phyloP scores from a whole-genome alignment of 495 filamentous ascomycete species.

The Halenospora varia region DNA sequence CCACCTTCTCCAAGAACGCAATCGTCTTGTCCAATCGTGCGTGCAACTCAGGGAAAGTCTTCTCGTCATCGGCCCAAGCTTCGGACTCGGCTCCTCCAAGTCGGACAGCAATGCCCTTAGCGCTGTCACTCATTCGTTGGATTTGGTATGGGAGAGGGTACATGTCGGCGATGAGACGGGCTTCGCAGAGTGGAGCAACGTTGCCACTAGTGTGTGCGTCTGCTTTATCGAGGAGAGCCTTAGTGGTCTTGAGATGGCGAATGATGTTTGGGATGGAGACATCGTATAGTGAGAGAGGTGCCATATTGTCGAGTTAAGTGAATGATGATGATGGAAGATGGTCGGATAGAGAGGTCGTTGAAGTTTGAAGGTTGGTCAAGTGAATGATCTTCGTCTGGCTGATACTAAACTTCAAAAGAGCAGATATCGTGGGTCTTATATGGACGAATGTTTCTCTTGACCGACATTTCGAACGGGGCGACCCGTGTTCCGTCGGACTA shows the following conservation, averaged over 20 bases:
- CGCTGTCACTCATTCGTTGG: conserved; percentile 27
- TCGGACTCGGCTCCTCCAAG: conserved; percentile 25
- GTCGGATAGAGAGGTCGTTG: background rate
- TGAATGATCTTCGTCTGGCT: background rate
- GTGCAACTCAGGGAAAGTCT: conserved; percentile 36
- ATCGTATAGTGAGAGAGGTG: conserved; percentile 25
- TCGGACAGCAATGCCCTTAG: conserved; percentile 30
- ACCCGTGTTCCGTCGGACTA: background rate
- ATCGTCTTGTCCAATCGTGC: conserved; percentile 35
- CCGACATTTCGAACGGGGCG: background rate
- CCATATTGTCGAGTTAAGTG: background rate
- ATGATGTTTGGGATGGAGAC: conserved; percentile 22
- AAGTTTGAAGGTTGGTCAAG: background rate
- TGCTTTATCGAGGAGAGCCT: conserved; percentile 18
- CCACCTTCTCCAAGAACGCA: conserved; percentile 30
- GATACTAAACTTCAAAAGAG: background rate
- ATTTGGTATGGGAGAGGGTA: conserved; percentile 39
- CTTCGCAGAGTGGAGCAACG: conserved; percentile 1
- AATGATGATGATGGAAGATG: background rate
- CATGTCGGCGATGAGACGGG: conserved; percentile 35
- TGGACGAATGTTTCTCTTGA: background rate
- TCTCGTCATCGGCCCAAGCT: conserved; percentile 30
- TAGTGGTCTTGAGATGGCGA: conserved; percentile 16
- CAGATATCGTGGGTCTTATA: background rate
- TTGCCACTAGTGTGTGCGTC: background rate